A percentile compares a stretch with the other conserved stretches of the same genome.
phyloP scores from a whole-genome alignment of 306 rosid species.

The Ormosia semicastrata region DNA sequence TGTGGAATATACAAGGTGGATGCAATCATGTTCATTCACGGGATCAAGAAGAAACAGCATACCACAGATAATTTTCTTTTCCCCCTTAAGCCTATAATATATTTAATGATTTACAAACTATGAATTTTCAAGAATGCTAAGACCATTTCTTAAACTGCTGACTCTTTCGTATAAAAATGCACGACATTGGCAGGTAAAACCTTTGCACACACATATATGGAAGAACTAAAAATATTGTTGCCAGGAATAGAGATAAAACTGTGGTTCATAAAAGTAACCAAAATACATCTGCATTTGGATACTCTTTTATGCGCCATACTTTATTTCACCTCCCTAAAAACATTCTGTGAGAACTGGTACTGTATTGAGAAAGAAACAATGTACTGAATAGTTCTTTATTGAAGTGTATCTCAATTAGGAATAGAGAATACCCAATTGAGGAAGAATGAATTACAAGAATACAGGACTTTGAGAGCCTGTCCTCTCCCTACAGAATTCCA shows the following conservation, averaged over 20 bases:
- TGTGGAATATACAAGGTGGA: not conserved
- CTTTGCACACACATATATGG: not conserved
- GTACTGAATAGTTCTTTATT: too few species aligned
- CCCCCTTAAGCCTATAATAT: not conserved
- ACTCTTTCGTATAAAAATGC: not conserved
- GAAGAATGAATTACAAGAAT: too few species aligned
- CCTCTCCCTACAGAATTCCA: too few species aligned
- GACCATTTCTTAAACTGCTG: not conserved
- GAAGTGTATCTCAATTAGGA: too few species aligned
- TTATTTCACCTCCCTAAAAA: constrained; percentile 1
- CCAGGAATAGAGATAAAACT: constrained; percentile 2
- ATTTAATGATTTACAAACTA: not conserved
- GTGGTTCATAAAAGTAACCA: not conserved
- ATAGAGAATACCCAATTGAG: too few species aligned
- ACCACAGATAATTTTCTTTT: not conserved
- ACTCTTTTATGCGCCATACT: not conserved
- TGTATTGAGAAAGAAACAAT: too few species aligned
- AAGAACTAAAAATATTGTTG: not conserved
- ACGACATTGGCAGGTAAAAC: constrained; percentile 3
- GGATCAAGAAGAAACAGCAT: constrained; percentile 2
- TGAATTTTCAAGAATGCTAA: not conserved
- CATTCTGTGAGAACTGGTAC: too few species aligned
- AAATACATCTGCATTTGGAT: not conserved
- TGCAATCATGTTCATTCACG: not conserved
- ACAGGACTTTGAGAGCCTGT: too few species aligned